phyloP scores from a whole-genome alignment of 306 rosid species.

The Psophocarpus tetragonolobus region DNA sequence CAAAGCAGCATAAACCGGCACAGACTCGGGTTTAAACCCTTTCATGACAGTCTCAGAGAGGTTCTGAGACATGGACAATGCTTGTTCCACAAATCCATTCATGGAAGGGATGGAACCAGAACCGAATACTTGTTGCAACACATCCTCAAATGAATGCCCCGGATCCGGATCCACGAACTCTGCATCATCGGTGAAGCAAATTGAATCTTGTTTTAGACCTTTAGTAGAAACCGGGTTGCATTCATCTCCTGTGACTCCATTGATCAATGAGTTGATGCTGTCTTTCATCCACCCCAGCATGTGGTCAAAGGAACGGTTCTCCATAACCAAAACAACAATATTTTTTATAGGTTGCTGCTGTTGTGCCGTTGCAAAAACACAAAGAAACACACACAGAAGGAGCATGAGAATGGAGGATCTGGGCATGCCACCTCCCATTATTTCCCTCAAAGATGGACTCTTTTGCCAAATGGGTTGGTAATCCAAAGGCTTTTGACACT shows the following conservation, averaged over 20 bases:
- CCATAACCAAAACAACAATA: slow-evolving; percentile 90
- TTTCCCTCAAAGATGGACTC: not conserved
- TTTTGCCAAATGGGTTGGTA: slow-evolving; percentile 32
- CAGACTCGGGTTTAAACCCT: slow-evolving; percentile 82
- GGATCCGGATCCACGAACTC: slow-evolving; percentile 99
- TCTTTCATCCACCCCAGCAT: slow-evolving; percentile 97
- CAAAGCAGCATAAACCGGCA: slow-evolving; percentile 76
- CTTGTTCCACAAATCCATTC: slow-evolving; percentile 96
- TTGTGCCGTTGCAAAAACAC: slow-evolving; percentile 40
- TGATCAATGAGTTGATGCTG: slow-evolving; percentile 62
- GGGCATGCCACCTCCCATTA: slow-evolving; percentile 35
- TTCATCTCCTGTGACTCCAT: slow-evolving; percentile 91
- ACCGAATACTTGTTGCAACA: slow-evolving; percentile 85
- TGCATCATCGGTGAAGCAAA: slow-evolving; percentile 88
- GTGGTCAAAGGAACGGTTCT: slow-evolving; percentile 95
- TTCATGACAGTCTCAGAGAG: slow-evolving; percentile 91
- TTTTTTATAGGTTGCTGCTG: slow-evolving; percentile 78
- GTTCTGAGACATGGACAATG: slow-evolving; percentile 69
- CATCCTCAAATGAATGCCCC: slow-evolving; percentile 93
- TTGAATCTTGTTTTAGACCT: slow-evolving; percentile 40
- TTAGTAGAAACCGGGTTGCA: slow-evolving; percentile 85
- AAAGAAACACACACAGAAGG: slow-evolving; percentile 48
- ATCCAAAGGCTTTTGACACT: not conserved
- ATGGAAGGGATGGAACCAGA: slow-evolving; percentile 74
- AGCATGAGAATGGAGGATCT: slow-evolving; percentile 48